Percentiles rank a stretch among this genome's conserved stretches.
Evolutionary conservation across 371 early-diverging fungal genomes (phyloP).

Genomic region (Syncephalastrum contaminatum): DNA sequence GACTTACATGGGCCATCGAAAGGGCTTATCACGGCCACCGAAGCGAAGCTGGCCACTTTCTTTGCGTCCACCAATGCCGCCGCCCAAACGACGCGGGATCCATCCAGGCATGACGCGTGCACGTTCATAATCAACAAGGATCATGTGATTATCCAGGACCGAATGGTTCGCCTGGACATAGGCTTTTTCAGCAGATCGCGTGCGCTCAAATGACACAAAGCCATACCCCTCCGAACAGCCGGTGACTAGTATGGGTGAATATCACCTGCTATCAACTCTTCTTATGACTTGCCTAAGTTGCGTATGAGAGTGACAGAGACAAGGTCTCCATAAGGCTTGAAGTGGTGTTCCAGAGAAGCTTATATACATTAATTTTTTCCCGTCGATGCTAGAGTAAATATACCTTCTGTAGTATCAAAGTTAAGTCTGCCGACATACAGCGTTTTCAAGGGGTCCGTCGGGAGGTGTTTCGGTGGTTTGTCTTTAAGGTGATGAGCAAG

Average conservation of each 20-base stretch:
- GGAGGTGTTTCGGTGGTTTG: slow-evolving; percentile 27
- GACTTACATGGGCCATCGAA: slow-evolving; percentile 43
- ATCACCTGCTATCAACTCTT: not conserved
- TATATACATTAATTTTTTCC: not conserved
- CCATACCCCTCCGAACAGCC: slow-evolving; percentile 58
- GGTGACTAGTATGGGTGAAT: slow-evolving; percentile 44
- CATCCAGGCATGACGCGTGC: slow-evolving; percentile 54
- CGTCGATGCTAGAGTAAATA: not conserved
- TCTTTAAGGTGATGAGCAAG: slow-evolving; percentile 19
- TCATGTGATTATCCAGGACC: slow-evolving; percentile 38
- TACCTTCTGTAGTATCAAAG: slow-evolving; percentile 49
- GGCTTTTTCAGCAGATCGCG: slow-evolving; percentile 36
- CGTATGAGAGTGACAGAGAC: slow-evolving; percentile 21
- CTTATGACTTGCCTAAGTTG: slow-evolving; percentile 37
- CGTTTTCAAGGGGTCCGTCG: slow-evolving; percentile 47
- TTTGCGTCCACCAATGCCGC: slow-evolving; percentile 62
- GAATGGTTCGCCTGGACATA: slow-evolving; percentile 39
- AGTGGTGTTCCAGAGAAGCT: slow-evolving; percentile 26
- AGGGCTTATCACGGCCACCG: slow-evolving; percentile 59
- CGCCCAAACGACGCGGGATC: slow-evolving; percentile 62
- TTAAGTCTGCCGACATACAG: slow-evolving; percentile 51
- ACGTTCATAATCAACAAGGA: slow-evolving; percentile 63
- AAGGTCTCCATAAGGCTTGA: slow-evolving; percentile 43
- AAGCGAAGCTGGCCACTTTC: slow-evolving; percentile 65
- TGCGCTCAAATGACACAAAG: slow-evolving; percentile 46